These are phyloP conservation scores for Prunus kanzakura DNA, from an alignment of 306 rosid species.

Conservation along the genomic window DNA sequence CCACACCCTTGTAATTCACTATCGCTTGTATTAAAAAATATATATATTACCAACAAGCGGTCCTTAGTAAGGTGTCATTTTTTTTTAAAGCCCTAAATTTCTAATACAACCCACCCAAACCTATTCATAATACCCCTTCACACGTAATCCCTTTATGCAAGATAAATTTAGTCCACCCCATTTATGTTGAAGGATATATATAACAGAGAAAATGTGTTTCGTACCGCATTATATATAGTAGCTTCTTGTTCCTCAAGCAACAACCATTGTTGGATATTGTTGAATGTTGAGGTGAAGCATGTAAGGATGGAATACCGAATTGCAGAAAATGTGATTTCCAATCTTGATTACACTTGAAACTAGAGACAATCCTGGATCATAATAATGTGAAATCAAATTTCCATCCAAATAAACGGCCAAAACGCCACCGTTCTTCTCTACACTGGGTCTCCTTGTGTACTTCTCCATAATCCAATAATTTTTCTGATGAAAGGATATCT, in stretches of 20 bases:
- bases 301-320: conserved; percentile 19
- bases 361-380: not conserved
- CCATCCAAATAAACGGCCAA: conserved; percentile 42
- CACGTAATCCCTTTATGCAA: no score
- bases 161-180: no score
- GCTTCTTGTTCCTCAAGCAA: conserved; percentile 1
- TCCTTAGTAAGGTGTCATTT: no score
- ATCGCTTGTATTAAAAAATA: no score
- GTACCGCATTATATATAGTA: no score
- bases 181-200: no score
- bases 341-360: conserved; percentile 18
- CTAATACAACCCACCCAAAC: no score
- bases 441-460: not conserved
- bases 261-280: conserved; percentile 28
- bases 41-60: no score
- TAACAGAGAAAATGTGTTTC: no score
- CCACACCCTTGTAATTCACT: not conserved
- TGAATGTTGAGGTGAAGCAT: conserved; percentile 37
- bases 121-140: no score
- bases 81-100: no score
- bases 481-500: conserved; percentile 54
- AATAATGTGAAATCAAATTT: not conserved
- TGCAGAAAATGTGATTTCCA: conserved; percentile 10
- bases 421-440: conserved; percentile 37
- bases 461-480: conserved; percentile 11